Percentiles rank a stretch among this genome's conserved stretches.
Evolutionary conservation across 179 eudicot species (phyloP).

Genomic region (Spinacia oleracea): DNA sequence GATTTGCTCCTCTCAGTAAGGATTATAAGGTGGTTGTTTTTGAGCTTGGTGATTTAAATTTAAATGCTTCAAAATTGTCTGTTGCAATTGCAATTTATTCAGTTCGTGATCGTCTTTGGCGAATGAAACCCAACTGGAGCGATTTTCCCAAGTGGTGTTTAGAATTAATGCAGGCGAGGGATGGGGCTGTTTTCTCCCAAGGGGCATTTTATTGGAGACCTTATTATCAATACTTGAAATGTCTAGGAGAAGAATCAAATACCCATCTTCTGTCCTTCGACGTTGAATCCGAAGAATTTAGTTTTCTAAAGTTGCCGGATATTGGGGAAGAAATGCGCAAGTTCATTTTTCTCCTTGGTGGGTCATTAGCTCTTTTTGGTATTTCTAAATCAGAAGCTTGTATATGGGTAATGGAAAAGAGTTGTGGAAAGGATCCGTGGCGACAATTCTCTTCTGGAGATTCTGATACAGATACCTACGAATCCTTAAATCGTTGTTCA

Average conservation of each 20-base stretch:
- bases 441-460: neutral
- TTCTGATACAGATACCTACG: neutral
- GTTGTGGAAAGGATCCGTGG: neutral
- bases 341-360: slow-evolving; percentile 10
- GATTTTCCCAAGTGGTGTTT: neutral
- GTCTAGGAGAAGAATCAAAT: too few relatives aligned
- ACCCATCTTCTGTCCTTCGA: slow-evolving; percentile 2
- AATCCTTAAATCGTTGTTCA: neutral
- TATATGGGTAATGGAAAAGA: slow-evolving; percentile 19
- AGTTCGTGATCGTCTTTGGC: neutral
- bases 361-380: neutral
- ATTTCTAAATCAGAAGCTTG: neutral
- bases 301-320: neutral
- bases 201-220: neutral
- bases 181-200: too few relatives aligned
- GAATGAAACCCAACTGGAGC: neutral
- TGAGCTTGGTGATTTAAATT: too few relatives aligned
- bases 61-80: neutral
- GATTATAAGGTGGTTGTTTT: slow-evolving; percentile 4
- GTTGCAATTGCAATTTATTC: slow-evolving; percentile 2
- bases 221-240: too few relatives aligned
- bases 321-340: neutral
- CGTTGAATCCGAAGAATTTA: slow-evolving; percentile 1
- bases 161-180: too few relatives aligned
- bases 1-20: neutral